Percentiles rank a stretch among this genome's conserved stretches.
Evolutionary conservation across 164 flowering plant genomes (phyloP).

Genomic region (Nymphaea thermarum): DNA sequence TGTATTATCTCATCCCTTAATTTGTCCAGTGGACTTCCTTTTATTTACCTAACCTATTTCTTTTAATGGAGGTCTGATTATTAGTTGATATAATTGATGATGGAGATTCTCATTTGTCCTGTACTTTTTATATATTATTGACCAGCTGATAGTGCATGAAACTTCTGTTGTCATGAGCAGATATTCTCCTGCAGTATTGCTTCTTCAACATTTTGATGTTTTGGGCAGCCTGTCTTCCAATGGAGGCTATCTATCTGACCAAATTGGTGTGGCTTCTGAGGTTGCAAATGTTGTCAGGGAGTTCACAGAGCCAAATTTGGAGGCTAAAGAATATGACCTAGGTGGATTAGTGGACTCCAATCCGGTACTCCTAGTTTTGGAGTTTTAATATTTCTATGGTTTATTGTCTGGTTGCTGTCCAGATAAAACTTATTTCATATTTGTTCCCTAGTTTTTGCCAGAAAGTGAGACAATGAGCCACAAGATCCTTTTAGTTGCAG

Average conservation of each 20-base stretch:
- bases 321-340: slow-evolving; percentile 19
- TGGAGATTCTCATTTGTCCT: too few species aligned
- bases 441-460: slow-evolving; percentile 18
- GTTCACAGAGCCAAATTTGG: slow-evolving; percentile 44
- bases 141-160: too few species aligned
- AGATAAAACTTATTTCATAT: background rate
- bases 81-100: too few species aligned
- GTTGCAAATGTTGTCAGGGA: slow-evolving; percentile 68
- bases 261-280: slow-evolving; percentile 56
- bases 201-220: slow-evolving; percentile 81
- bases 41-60: too few species aligned
- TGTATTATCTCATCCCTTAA: too few species aligned
- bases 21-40: too few species aligned
- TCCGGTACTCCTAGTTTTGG: too few species aligned
- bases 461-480: slow-evolving; percentile 19
- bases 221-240: slow-evolving; percentile 42
- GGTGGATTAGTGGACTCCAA: slow-evolving; percentile 14
- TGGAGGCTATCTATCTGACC: slow-evolving; percentile 59
- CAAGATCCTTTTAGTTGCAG: slow-evolving; percentile 61
- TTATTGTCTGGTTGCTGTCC: background rate
- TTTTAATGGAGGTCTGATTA: too few species aligned
- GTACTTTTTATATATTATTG: too few species aligned
- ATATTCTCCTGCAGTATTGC: slow-evolving; percentile 73
- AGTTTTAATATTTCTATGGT: background rate
- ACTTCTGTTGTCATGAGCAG: slow-evolving; percentile 19